phyloP scores from a whole-genome alignment of 345 rosid species.

The Gossypioides kirkii region DNA sequence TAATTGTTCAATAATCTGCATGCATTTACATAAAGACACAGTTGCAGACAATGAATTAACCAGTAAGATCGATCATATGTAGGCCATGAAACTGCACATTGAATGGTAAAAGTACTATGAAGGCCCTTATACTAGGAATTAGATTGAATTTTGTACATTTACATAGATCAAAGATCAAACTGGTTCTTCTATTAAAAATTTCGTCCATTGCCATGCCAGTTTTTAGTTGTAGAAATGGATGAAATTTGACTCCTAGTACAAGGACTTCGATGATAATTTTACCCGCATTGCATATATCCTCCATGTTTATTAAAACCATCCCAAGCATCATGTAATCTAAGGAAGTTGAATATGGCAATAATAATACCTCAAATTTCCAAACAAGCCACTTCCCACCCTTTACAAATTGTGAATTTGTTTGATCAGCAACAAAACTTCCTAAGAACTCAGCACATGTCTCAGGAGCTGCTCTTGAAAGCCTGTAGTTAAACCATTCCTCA shows the following conservation, averaged over 20 bases:
- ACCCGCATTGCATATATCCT: too few species aligned
- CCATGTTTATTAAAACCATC: too few species aligned
- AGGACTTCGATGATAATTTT: too few species aligned
- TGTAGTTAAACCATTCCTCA: conserved; percentile 98
- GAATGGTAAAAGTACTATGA: too few species aligned
- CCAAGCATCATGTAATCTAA: background rate
- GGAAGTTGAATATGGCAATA: background rate
- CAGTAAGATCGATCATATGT: background rate
- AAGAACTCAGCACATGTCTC: conserved; percentile 93
- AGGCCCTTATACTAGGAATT: too few species aligned
- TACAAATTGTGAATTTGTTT: conserved; percentile 48
- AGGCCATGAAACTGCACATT: background rate
- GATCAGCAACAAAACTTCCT: conserved; percentile 83
- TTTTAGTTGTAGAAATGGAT: too few species aligned
- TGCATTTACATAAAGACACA: background rate
- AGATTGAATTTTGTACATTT: too few species aligned
- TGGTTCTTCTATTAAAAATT: too few species aligned
- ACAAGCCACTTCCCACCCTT: conserved; percentile 97
- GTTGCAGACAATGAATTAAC: background rate
- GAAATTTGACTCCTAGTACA: too few species aligned
- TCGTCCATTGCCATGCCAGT: too few species aligned
- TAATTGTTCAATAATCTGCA: conserved; percentile 3
- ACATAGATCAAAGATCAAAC: too few species aligned
- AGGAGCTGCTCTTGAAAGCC: conserved; percentile 94
- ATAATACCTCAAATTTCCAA: conserved; percentile 89